These are phyloP conservation scores for Mycena haematopus DNA, from an alignment of 768 basidiomycete genomes.

Conservation along the genomic window DNA sequence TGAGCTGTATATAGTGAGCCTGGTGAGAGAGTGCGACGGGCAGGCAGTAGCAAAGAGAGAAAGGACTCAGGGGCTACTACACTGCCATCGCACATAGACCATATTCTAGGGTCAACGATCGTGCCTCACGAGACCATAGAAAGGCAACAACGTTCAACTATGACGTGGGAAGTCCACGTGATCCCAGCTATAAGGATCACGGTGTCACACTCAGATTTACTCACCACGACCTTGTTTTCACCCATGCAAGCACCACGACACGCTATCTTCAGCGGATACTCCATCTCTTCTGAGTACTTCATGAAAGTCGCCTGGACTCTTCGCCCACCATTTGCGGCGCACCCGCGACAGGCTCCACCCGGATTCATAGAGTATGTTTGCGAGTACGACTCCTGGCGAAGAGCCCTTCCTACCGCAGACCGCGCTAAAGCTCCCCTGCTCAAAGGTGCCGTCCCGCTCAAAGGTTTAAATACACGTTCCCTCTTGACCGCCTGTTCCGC, in stretches of 20 bases:
- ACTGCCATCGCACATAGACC: too few relatives aligned
- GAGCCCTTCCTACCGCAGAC: slow-evolving; percentile 1
- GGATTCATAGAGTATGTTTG: slow-evolving; percentile 5
- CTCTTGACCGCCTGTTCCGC: too few relatives aligned
- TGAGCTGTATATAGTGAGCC: too few relatives aligned
- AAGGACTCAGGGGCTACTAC: too few relatives aligned
- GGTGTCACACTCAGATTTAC: too few relatives aligned
- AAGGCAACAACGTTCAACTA: too few relatives aligned
- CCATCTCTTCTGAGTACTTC: slow-evolving; percentile 5
- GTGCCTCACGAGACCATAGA: too few relatives aligned
- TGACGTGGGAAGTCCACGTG: too few relatives aligned
- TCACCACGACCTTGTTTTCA: not conserved
- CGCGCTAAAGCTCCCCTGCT: slow-evolving; percentile 8
- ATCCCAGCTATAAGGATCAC: too few relatives aligned
- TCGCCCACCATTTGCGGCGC: slow-evolving; percentile 3
- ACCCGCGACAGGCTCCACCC: not conserved
- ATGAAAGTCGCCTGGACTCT: slow-evolving; percentile 5
- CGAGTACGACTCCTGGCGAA: slow-evolving; percentile 5
- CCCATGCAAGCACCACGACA: slow-evolving; percentile 8
- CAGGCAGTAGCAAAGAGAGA: too few relatives aligned
- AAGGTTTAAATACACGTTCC: not conserved
- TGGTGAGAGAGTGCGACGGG: too few relatives aligned
- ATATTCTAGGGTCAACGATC: too few relatives aligned
- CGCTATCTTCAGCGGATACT: slow-evolving; percentile 14
- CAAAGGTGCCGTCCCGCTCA: not conserved